These are phyloP conservation scores for Ogataea wickerhamii DNA, from an alignment of 805 yeast species.

Conservation along the genomic window DNA sequence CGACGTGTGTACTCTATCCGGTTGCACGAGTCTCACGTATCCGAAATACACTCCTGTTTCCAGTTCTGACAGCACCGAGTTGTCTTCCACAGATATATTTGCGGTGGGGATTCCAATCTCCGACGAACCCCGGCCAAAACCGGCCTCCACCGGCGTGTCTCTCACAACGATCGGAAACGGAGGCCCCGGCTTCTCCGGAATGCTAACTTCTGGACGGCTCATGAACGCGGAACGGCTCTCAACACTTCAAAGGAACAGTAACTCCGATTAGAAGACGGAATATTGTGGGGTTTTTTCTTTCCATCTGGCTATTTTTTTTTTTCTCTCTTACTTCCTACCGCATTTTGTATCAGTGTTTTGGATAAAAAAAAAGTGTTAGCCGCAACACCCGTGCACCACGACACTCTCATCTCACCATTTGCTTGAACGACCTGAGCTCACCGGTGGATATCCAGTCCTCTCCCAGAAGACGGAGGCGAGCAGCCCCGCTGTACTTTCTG, in stretches of 20 bases:
- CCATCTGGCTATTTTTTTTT: neutral
- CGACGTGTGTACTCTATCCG: conserved; percentile 17
- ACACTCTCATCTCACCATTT: conserved; percentile 30
- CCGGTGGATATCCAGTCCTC: conserved; percentile 69
- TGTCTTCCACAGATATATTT: conserved; percentile 60
- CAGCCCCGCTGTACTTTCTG: conserved; percentile 68
- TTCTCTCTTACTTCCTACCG: no score
- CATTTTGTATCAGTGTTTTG: no score
- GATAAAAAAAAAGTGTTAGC: no score
- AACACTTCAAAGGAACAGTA: no score
- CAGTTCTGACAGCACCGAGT: conserved; percentile 38
- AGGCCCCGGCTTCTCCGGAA: conserved; percentile 39
- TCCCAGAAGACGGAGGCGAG: conserved; percentile 68
- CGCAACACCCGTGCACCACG: no score
- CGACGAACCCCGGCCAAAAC: conserved; percentile 94
- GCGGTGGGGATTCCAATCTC: conserved; percentile 97
- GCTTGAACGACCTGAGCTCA: conserved; percentile 41
- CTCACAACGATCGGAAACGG: conserved; percentile 49
- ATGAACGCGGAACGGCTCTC: conserved; percentile 1
- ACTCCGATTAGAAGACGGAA: no score
- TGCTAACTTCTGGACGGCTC: conserved; percentile 37
- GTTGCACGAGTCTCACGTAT: conserved; percentile 33
- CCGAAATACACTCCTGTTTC: conserved; percentile 92
- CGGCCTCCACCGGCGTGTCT: conserved; percentile 56
- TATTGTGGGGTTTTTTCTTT: no score